These are phyloP conservation scores for Pleurotus ostreatus DNA, from an alignment of 768 basidiomycete genomes.

Conservation along the genomic window DNA sequence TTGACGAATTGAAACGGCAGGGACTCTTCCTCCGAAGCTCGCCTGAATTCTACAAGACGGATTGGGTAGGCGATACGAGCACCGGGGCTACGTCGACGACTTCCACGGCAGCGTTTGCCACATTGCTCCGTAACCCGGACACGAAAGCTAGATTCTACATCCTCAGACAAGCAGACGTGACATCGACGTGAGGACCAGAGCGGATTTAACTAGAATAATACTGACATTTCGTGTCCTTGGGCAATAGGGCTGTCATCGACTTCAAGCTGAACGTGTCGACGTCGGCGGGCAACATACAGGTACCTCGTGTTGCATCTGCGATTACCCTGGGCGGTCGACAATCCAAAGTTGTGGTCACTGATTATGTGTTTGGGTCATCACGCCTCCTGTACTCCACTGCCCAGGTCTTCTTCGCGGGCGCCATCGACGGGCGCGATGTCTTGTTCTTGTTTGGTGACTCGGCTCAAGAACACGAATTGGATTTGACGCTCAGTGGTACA, in stretches of 20 bases:
- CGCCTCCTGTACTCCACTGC: constrained; percentile 69
- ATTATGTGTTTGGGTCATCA: constrained; percentile 69
- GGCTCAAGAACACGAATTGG: constrained; percentile 50
- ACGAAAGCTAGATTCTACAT: constrained; percentile 65
- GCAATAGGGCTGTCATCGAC: constrained; percentile 35
- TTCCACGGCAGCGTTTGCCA: constrained; percentile 46
- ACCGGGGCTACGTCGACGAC: constrained; percentile 40
- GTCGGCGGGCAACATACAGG: constrained; percentile 41
- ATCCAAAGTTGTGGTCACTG: constrained; percentile 68
- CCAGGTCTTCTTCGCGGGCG: constrained; percentile 63
- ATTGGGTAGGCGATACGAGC: constrained; percentile 63
- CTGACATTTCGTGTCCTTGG: neutral
- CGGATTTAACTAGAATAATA: neutral
- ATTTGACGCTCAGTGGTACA: constrained; percentile 44
- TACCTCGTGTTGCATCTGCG: constrained; percentile 50
- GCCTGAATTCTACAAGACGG: constrained; percentile 75
- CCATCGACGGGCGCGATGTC: constrained; percentile 57
- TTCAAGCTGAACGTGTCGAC: constrained; percentile 65
- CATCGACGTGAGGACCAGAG: constrained; percentile 43
- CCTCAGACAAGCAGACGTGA: constrained; percentile 62
- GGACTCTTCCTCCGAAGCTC: constrained; percentile 77
- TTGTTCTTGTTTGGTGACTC: constrained; percentile 60
- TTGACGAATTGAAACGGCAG: constrained; percentile 73
- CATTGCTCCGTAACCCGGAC: constrained; percentile 66
- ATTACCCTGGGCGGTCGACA: constrained; percentile 67